A percentile compares a stretch with the other conserved stretches of the same genome.
Evolutionary conservation across 495 filamentous ascomycete genomes (phyloP).

Genomic region (Chaetomium tenue): DNA sequence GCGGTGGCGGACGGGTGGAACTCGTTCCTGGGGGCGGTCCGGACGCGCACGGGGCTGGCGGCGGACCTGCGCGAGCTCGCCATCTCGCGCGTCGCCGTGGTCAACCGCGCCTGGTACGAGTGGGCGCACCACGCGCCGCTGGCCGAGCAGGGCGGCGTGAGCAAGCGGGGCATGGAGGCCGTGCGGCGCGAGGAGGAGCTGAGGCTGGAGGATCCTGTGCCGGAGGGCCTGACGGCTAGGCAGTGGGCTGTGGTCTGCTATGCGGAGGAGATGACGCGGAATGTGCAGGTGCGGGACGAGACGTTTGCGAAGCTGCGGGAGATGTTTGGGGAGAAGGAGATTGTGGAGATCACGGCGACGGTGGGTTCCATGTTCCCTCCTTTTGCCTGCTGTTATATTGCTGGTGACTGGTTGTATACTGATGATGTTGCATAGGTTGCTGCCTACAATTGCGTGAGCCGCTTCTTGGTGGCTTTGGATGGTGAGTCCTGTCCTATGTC

Average conservation of each 20-base stretch:
- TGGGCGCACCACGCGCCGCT: conserved; percentile 76
- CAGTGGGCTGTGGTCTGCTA: conserved; percentile 67
- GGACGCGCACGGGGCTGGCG: conserved; percentile 60
- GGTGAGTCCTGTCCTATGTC: conserved; percentile 48
- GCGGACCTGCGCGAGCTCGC: conserved; percentile 65
- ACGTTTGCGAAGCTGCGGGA: conserved; percentile 60
- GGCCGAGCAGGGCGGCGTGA: conserved; percentile 47
- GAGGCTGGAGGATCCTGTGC: background rate
- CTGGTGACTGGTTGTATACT: conserved; percentile 3
- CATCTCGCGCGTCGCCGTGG: conserved; percentile 70
- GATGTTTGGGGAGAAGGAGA: conserved; percentile 62
- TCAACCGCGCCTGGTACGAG: conserved; percentile 74
- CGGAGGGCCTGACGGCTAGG: conserved; percentile 46
- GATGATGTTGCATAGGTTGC: conserved; percentile 45
- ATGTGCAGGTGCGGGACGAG: conserved; percentile 59
- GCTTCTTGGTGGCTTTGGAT: conserved; percentile 80
- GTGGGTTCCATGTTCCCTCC: conserved; percentile 38
- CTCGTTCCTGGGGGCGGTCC: conserved; percentile 70
- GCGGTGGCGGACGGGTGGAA: conserved; percentile 78
- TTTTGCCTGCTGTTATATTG: background rate
- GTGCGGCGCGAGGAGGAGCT: conserved; percentile 28
- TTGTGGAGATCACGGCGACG: conserved; percentile 76
- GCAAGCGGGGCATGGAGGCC: conserved; percentile 47
- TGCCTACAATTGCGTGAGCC: conserved; percentile 84
- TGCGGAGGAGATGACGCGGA: conserved; percentile 72